These are phyloP conservation scores for Eimeria necatrix DNA, from an alignment of 169 alveolate genomes.

Conservation along the genomic window DNA sequence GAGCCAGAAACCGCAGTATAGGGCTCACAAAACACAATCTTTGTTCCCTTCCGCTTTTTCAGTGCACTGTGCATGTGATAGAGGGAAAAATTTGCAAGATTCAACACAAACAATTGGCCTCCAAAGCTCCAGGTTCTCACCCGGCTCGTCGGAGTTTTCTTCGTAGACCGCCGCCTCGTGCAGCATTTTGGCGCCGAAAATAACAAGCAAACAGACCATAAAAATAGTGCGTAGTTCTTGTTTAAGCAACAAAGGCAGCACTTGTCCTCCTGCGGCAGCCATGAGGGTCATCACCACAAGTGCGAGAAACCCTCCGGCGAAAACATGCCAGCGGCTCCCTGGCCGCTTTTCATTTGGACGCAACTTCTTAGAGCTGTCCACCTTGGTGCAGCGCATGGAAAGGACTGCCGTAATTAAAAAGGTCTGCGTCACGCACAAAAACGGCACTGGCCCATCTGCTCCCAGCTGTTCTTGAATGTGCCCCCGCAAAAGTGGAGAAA, in stretches of 20 bases:
- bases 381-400: slow-evolving; percentile 80
- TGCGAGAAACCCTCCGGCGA: slow-evolving; percentile 85
- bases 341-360: slow-evolving; percentile 52
- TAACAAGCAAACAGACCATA: neutral
- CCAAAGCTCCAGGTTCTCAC: neutral
- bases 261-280: slow-evolving; percentile 46
- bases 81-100: no score
- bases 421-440: slow-evolving; percentile 42
- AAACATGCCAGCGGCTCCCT: slow-evolving; percentile 76
- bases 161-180: neutral
- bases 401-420: slow-evolving; percentile 84
- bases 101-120: no score
- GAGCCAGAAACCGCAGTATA: no score
- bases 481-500: no score
- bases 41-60: neutral
- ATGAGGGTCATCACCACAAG: slow-evolving; percentile 86
- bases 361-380: neutral
- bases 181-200: slow-evolving; percentile 71
- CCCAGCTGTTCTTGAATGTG: no score
- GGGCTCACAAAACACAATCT: neutral
- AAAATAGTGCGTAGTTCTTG: slow-evolving; percentile 5
- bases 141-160: slow-evolving; percentile 13
- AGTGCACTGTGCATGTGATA: no score
- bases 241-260: slow-evolving; percentile 61
- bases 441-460: neutral